Evolutionary conservation across 2,329 filamentous ascomycete species (phyloP).

Genomic region (Diaporthe citriasiana): DNA sequence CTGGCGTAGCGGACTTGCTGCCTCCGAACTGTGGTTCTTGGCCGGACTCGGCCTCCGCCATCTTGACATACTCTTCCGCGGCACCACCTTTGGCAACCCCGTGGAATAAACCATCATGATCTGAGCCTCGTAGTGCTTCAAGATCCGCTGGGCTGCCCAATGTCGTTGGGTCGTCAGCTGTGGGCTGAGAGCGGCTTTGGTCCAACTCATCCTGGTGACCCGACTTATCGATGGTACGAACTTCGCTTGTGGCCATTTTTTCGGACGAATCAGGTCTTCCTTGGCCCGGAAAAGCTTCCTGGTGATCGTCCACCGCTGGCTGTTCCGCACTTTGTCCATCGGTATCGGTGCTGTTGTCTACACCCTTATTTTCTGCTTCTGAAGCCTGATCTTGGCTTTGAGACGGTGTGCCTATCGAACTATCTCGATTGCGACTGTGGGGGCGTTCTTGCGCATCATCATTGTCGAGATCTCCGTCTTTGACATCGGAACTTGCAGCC

Average conservation of each 20-base stretch:
- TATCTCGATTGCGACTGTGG: neutral
- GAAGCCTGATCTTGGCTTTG: neutral
- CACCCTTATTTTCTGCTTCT: neutral
- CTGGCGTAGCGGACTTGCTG: neutral
- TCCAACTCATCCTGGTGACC: neutral
- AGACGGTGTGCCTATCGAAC: neutral
- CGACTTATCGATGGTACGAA: neutral
- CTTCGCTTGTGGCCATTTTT: neutral
- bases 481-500: neutral
- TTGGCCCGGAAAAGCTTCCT: neutral
- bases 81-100: conserved; percentile 33
- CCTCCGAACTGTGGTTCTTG: conserved; percentile 3
- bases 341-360: neutral
- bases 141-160: neutral
- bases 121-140: neutral
- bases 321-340: neutral
- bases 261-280: neutral
- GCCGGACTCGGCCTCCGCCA: conserved; percentile 8
- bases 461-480: neutral
- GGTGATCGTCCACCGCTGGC: neutral
- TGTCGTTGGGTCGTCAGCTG: neutral
- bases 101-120: neutral
- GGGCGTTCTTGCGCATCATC: neutral
- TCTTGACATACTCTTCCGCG: conserved; percentile 36
- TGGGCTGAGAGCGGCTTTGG: neutral